phyloP scores from a whole-genome alignment of 306 rosid genomes.

The Mucuna pruriens region DNA sequence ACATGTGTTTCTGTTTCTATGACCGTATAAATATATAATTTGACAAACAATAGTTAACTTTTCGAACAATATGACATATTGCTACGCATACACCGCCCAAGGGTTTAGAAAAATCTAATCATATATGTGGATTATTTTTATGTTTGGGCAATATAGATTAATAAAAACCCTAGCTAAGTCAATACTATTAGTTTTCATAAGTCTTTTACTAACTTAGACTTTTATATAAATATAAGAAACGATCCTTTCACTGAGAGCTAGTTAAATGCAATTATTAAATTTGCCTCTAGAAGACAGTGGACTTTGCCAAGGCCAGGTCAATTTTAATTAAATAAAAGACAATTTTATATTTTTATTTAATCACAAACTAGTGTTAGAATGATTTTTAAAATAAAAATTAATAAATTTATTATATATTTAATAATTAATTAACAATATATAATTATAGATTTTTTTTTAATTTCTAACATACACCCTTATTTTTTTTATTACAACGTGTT shows the following conservation, averaged over 20 bases:
- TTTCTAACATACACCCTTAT: no score
- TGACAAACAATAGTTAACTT: no score
- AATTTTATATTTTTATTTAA: no score
- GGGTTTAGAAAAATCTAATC: conserved; percentile 16
- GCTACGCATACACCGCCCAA: conserved; percentile 5
- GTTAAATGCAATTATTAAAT: background rate
- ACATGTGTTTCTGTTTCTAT: no score
- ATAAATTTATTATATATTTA: no score
- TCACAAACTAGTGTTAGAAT: no score
- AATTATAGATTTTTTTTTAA: no score
- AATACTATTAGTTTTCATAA: background rate
- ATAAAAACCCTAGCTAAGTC: background rate
- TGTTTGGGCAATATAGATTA: background rate
- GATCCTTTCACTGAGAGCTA: background rate
- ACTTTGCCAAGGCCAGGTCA: background rate
- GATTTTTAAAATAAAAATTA: no score
- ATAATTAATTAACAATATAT: no score
- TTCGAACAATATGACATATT: background rate
- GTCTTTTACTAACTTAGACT: background rate
- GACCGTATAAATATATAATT: no score
- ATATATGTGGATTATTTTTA: background rate
- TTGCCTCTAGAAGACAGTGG: background rate
- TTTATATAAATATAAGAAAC: background rate
- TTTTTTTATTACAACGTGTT: no score
- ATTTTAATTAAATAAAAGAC: no score